Evolutionary conservation across 176 grass and related monocot genomes (phyloP).

Genomic region (Cenchrus americanus): DNA sequence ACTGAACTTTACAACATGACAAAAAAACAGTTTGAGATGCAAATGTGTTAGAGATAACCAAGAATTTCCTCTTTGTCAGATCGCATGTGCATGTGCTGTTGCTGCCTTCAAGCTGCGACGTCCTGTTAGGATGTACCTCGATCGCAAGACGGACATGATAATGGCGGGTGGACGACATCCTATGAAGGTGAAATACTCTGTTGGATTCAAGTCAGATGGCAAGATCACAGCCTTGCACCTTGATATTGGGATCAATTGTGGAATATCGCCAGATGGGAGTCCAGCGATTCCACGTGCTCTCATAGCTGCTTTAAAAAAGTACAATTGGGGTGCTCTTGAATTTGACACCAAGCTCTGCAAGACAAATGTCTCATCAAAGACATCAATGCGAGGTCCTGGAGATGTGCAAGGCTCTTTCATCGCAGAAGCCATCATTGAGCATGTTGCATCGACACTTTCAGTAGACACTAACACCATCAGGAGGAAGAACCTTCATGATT

Average conservation of each 20-base stretch:
- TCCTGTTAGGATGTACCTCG: slow-evolving; percentile 77
- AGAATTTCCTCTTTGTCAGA: slow-evolving; percentile 34
- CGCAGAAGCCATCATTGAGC: slow-evolving; percentile 88
- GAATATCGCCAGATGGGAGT: slow-evolving; percentile 59
- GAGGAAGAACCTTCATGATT: slow-evolving; percentile 79
- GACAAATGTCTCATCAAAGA: slow-evolving; percentile 76
- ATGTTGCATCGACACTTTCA: slow-evolving; percentile 62
- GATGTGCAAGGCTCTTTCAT: slow-evolving; percentile 88
- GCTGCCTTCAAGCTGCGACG: slow-evolving; percentile 63
- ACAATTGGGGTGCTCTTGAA: slow-evolving; percentile 78
- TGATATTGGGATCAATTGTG: slow-evolving; percentile 61
- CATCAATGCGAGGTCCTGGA: slow-evolving; percentile 73
- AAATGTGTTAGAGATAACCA: not conserved
- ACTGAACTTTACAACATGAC: not conserved
- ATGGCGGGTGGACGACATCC: slow-evolving; percentile 80
- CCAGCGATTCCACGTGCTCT: not conserved
- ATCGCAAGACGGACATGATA: slow-evolving; percentile 87
- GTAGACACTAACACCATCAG: slow-evolving; percentile 58
- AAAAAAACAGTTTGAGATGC: not conserved
- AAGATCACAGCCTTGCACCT: slow-evolving; percentile 72
- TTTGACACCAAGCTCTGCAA: slow-evolving; percentile 79
- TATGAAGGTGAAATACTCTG: slow-evolving; percentile 65
- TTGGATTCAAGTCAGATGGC: slow-evolving; percentile 85
- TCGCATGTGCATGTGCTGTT: slow-evolving; percentile 66
- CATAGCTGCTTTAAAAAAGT: slow-evolving; percentile 65